These are phyloP conservation scores for Globisporangium takayamanum DNA, from an alignment of 352 stramenopile species.

Conservation along the genomic window DNA sequence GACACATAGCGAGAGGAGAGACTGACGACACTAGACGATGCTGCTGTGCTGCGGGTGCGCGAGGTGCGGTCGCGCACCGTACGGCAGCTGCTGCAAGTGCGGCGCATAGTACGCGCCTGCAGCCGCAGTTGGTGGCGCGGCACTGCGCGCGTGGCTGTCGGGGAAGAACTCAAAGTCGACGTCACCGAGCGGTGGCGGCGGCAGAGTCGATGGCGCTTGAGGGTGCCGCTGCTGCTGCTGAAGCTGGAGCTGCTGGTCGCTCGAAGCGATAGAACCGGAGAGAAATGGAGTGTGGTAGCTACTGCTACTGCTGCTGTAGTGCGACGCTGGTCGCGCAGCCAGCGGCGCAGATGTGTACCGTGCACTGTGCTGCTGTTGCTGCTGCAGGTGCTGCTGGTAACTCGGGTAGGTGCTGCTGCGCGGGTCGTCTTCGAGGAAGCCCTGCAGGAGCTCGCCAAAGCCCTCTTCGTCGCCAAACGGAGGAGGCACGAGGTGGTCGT, in stretches of 20 bases:
- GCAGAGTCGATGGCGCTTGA: slow-evolving; percentile 14
- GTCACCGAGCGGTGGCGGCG: slow-evolving; percentile 12
- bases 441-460: slow-evolving; percentile 64
- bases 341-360: not conserved
- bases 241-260: slow-evolving; percentile 14
- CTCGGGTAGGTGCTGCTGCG: slow-evolving; percentile 17
- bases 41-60: slow-evolving; percentile 10
- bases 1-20: slow-evolving; percentile 7
- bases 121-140: not conserved
- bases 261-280: not conserved
- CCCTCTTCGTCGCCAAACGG: slow-evolving; percentile 58
- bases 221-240: slow-evolving; percentile 21
- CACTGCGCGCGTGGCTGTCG: slow-evolving; percentile 7
- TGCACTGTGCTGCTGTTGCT: slow-evolving; percentile 13
- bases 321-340: not conserved
- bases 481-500: slow-evolving; percentile 52
- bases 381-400: slow-evolving; percentile 20
- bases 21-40: slow-evolving; percentile 9
- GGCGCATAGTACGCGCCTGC: slow-evolving; percentile 2
- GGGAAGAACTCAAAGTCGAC: slow-evolving; percentile 26
- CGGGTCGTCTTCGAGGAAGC: slow-evolving; percentile 65
- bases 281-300: slow-evolving; percentile 4
- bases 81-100: slow-evolving; percentile 8
- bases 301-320: slow-evolving; percentile 4
- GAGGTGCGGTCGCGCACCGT: slow-evolving; percentile 13